Percentiles rank a stretch among this genome's conserved stretches.
These are phyloP conservation scores for Physaria fendleri DNA, from an alignment of 345 rosid genomes.

Conservation along the genomic window DNA sequence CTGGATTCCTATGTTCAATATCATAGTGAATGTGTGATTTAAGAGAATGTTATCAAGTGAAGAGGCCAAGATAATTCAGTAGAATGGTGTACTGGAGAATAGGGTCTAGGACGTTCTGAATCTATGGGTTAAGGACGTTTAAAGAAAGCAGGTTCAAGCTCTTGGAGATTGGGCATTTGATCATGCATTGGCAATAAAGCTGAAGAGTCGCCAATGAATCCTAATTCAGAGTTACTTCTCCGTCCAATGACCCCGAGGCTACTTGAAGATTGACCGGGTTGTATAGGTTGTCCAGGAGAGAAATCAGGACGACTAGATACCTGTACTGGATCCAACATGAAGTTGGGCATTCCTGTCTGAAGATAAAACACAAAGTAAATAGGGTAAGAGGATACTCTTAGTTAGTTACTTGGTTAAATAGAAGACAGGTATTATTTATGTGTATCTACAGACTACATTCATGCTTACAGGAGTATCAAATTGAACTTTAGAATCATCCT, in stretches of 20 bases:
- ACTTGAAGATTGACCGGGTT: slow-evolving; percentile 56
- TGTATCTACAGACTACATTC: background rate
- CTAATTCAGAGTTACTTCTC: slow-evolving; percentile 74
- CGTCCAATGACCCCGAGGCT: slow-evolving; percentile 88
- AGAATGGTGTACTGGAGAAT: no score
- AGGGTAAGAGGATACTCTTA: background rate
- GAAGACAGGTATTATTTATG: background rate
- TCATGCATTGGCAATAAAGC: no score
- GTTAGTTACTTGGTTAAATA: slow-evolving; percentile 1
- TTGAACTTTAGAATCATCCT: slow-evolving; percentile 61
- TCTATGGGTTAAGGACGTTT: no score
- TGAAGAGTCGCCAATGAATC: slow-evolving; percentile 75
- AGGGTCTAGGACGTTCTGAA: no score
- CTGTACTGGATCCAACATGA: slow-evolving; percentile 59
- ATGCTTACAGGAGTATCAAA: slow-evolving; percentile 67
- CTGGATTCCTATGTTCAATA: slow-evolving; percentile 72
- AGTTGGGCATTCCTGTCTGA: slow-evolving; percentile 61
- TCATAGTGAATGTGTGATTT: no score
- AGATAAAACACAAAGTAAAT: background rate
- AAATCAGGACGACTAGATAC: slow-evolving; percentile 51
- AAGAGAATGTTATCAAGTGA: no score
- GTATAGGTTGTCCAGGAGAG: slow-evolving; percentile 87
- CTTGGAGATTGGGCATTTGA: no score
- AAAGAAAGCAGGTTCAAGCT: no score
- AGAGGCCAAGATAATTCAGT: no score